These are phyloP conservation scores for Xylaria castorea DNA, from an alignment of 495 filamentous ascomycete species.

Conservation along the genomic window DNA sequence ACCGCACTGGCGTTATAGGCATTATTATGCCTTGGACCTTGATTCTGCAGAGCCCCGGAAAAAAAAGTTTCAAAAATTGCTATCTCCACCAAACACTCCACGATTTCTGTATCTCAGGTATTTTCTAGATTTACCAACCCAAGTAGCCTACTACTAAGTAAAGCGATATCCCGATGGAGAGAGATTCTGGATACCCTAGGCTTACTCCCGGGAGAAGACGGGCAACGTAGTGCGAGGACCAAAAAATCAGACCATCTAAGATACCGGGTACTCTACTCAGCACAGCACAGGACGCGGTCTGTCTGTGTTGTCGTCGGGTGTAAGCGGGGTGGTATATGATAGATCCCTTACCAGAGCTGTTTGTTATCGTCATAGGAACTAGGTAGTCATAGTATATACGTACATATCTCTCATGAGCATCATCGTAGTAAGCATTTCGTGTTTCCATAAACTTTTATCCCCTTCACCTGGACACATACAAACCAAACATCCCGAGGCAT, in stretches of 20 bases:
- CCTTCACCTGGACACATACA: not conserved
- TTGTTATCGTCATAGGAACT: not conserved
- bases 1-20: not conserved
- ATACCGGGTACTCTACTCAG: not conserved
- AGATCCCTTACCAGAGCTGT: not conserved
- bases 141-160: not conserved
- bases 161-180: too few species aligned
- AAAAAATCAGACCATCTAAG: constrained; percentile 3
- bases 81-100: not conserved
- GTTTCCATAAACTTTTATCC: not conserved
- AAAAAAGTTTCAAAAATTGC: not conserved
- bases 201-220: not conserved
- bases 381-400: constrained; percentile 13
- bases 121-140: not conserved
- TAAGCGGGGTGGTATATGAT: not conserved
- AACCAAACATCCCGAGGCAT: not conserved
- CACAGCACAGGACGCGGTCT: not conserved
- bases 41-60: not conserved
- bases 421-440: constrained; percentile 6
- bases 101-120: not conserved
- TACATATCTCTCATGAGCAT: constrained; percentile 2
- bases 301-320: not conserved
- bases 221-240: not conserved
- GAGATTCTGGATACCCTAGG: not conserved
- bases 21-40: not conserved